Evolutionary conservation across 2,329 filamentous ascomycete species (phyloP).

Genomic region (Aureobasidium sp.): DNA sequence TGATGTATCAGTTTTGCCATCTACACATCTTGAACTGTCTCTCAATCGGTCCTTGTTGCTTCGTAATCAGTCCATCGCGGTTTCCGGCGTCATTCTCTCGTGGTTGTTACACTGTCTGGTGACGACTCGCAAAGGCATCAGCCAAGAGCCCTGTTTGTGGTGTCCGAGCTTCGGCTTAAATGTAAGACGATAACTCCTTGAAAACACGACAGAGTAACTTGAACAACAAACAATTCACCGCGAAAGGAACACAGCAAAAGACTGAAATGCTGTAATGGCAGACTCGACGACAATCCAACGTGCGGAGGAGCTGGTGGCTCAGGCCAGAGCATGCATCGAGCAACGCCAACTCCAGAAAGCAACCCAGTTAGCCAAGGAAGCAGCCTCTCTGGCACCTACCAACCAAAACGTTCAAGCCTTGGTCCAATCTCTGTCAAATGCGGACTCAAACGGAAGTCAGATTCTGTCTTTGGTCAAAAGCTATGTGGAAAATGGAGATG

Average conservation of each 20-base stretch:
- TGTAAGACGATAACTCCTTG: not conserved
- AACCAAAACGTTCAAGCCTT: conserved; percentile 7
- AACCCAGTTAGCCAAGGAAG: conserved; percentile 11
- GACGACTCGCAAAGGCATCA: not conserved
- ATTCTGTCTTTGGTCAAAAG: conserved; percentile 4
- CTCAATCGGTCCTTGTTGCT: not conserved
- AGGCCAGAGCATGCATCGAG: conserved; percentile 1
- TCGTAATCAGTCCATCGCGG: not conserved
- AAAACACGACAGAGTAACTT: not conserved
- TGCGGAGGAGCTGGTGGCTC: conserved; percentile 1
- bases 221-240: not conserved
- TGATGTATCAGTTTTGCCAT: not conserved
- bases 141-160: not conserved
- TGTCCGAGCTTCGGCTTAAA: conserved; percentile 10
- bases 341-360: conserved; percentile 11
- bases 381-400: conserved; percentile 9
- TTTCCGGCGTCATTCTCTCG: not conserved
- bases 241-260: not conserved
- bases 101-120: not conserved
- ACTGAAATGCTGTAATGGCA: conserved; percentile 1
- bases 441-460: not conserved
- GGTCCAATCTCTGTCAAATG: not conserved
- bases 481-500: conserved; percentile 25
- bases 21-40: not conserved
- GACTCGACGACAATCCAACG: conserved; percentile 6